phyloP scores from a whole-genome alignment of 257 asterid species.

The Solanum okadae region DNA sequence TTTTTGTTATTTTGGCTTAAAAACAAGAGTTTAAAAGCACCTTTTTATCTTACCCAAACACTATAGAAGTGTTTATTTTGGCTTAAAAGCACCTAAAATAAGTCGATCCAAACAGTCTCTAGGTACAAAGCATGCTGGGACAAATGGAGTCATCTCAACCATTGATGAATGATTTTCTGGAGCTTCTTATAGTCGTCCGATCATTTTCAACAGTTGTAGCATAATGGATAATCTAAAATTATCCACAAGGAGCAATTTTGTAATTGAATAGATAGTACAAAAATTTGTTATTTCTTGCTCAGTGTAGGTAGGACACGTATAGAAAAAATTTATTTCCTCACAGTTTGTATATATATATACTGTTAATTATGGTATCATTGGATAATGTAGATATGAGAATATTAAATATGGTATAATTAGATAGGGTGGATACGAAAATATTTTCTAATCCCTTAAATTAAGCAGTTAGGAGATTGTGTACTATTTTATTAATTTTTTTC shows the following conservation, averaged over 20 bases:
- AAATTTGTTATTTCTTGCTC: not conserved
- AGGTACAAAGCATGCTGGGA: not conserved
- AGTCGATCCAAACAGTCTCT: not conserved
- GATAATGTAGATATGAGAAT: not conserved
- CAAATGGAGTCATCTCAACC: not conserved
- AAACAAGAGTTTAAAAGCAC: not conserved
- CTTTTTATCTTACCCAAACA: not conserved
- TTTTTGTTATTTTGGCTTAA: not conserved
- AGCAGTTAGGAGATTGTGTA: not conserved
- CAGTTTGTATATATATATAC: not conserved
- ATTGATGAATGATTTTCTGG: not conserved
- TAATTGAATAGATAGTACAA: not conserved
- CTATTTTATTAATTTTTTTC: too few species aligned
- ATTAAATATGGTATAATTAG: too few species aligned
- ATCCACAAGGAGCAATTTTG: not conserved
- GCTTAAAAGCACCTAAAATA: not conserved
- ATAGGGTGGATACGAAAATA: not conserved
- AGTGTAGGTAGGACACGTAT: not conserved
- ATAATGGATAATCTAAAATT: not conserved
- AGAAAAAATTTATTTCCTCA: not conserved
- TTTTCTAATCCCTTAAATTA: not conserved
- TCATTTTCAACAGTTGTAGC: not conserved
- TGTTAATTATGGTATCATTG: not conserved
- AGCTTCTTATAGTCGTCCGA: not conserved
- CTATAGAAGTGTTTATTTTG: not conserved